Percentiles rank a stretch among this genome's conserved stretches.
phyloP scores from a whole-genome alignment of 169 alveolate genomes.

The Fabrea salina region DNA sequence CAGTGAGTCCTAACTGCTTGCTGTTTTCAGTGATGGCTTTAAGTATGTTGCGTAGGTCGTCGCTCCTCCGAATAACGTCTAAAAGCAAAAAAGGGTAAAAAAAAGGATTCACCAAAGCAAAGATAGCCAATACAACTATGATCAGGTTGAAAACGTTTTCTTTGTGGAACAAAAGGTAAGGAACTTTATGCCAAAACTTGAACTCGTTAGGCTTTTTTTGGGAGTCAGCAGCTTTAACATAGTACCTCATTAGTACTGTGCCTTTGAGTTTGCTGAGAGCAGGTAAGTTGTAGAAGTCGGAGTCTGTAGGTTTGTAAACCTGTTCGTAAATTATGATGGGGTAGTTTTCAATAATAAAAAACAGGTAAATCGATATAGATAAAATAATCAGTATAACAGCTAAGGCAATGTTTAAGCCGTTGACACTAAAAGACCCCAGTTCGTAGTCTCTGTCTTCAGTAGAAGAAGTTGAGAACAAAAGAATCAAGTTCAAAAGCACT shows the following conservation, averaged over 20 bases:
- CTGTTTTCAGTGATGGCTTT: conserved; percentile 51
- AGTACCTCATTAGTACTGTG: conserved; percentile 1
- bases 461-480: background rate
- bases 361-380: background rate
- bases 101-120: background rate
- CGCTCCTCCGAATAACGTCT: conserved; percentile 53
- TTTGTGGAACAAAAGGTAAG: background rate
- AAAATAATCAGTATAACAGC: background rate
- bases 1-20: conserved; percentile 49
- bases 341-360: conserved; percentile 25
- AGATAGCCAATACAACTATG: background rate
- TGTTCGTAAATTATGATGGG: conserved; percentile 14
- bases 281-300: background rate
- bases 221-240: background rate
- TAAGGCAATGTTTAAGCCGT: background rate
- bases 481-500: background rate
- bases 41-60: conserved; percentile 42
- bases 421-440: background rate
- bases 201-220: background rate
- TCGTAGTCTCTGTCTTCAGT: background rate
- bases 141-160: conserved; percentile 2
- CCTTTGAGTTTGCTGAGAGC: conserved; percentile 10
- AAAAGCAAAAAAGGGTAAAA: conserved; percentile 48
- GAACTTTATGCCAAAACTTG: background rate
- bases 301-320: background rate